phyloP scores from a whole-genome alignment of 1,139 yeast species.

The Taiozyma sp. region DNA sequence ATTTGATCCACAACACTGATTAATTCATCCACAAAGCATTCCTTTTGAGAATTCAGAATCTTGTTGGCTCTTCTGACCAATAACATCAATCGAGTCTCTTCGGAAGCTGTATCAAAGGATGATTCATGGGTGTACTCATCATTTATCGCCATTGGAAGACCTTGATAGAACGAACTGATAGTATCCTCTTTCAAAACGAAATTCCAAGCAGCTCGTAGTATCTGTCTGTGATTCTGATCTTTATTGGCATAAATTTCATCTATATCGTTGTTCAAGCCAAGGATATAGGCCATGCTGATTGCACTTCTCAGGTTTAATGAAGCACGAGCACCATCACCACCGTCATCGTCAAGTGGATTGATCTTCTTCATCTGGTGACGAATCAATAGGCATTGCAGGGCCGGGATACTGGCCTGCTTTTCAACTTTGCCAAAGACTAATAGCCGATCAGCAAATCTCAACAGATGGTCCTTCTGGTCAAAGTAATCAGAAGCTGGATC shows the following conservation, averaged over 20 bases:
- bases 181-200: conserved; percentile 26
- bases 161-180: conserved; percentile 23
- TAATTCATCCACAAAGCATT: conserved; percentile 8
- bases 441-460: conserved; percentile 14
- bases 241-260: conserved; percentile 18
- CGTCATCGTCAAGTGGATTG: conserved; percentile 24
- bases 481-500: conserved; percentile 2
- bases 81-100: conserved; percentile 4
- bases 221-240: conserved; percentile 16
- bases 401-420: conserved; percentile 14
- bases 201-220: conserved; percentile 25
- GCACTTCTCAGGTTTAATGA: conserved; percentile 22
- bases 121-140: conserved; percentile 16
- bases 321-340: conserved; percentile 21
- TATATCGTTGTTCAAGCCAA: conserved; percentile 29
- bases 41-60: conserved; percentile 4
- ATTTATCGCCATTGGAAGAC: conserved; percentile 23
- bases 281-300: conserved; percentile 21
- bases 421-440: conserved; percentile 15
- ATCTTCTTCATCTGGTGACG: conserved; percentile 17
- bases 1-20: conserved; percentile 7
- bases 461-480: conserved; percentile 15
- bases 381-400: conserved; percentile 24
- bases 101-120: not conserved
- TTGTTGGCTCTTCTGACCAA: conserved; percentile 9